Percentiles rank a stretch among this genome's conserved stretches.
Evolutionary conservation across 495 filamentous ascomycete genomes (phyloP).

Genomic region (Penicillium riverlandense): DNA sequence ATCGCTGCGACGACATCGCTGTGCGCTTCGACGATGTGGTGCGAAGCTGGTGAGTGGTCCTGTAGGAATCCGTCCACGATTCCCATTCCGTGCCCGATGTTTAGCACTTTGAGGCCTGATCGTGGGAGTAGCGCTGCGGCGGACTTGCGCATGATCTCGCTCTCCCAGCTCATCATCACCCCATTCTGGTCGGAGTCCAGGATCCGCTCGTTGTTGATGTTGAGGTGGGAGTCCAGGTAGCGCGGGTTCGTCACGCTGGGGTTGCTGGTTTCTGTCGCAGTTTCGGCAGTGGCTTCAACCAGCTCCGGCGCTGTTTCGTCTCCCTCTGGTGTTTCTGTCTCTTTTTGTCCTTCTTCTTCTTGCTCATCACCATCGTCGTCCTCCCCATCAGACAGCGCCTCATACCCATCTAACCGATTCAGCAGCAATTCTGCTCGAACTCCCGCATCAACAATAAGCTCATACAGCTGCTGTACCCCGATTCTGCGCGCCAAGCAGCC

Average conservation of each 20-base stretch:
- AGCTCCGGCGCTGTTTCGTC: conserved; percentile 21
- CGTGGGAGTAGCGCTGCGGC: conserved; percentile 56
- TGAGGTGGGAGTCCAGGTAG: conserved; percentile 73
- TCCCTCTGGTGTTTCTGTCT: conserved; percentile 9
- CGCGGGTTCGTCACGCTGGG: conserved; percentile 51
- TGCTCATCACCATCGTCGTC: conserved; percentile 45
- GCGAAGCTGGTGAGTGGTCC: conserved; percentile 50
- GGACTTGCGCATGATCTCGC: conserved; percentile 75
- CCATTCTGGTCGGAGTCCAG: conserved; percentile 78
- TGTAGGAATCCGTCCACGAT: conserved; percentile 87
- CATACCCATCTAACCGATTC: conserved; percentile 68
- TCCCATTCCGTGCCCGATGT: conserved; percentile 94
- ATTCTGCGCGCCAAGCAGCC: conserved; percentile 77
- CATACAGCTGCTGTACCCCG: conserved; percentile 66
- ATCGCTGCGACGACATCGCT: conserved; percentile 70
- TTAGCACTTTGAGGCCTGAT: conserved; percentile 64
- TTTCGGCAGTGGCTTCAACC: conserved; percentile 19
- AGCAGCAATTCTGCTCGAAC: conserved; percentile 86
- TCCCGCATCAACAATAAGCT: conserved; percentile 82
- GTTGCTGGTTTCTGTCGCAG: conserved; percentile 11
- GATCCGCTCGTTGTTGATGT: conserved; percentile 65
- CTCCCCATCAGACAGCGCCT: conserved; percentile 56
- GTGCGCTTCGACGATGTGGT: conserved; percentile 93
- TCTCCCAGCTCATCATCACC: conserved; percentile 98
- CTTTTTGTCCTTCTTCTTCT: conserved; percentile 13